These are phyloP conservation scores for Mycena olivaceomarginata DNA, from an alignment of 768 basidiomycete genomes.

Conservation along the genomic window DNA sequence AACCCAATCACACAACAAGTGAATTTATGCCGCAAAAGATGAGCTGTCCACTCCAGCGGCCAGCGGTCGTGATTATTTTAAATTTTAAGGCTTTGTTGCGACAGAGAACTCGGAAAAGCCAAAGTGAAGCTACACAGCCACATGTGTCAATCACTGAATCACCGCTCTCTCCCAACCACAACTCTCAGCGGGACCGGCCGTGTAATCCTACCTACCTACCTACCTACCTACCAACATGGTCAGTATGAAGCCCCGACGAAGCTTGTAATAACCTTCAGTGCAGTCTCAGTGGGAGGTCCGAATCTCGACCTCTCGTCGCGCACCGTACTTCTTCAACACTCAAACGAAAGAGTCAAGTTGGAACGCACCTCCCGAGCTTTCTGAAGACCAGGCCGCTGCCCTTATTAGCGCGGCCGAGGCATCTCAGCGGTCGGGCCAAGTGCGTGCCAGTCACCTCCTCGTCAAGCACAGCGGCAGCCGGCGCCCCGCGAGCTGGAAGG, in stretches of 20 bases:
- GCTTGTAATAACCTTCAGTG: not conserved
- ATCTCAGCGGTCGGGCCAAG: constrained; percentile 68
- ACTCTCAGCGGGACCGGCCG: too few relatives aligned
- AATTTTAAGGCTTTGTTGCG: too few relatives aligned
- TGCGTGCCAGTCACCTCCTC: constrained; percentile 96
- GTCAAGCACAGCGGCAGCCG: constrained; percentile 93
- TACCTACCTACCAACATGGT: too few relatives aligned
- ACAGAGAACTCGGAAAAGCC: not conserved
- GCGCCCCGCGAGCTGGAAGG: constrained; percentile 90
- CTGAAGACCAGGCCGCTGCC: constrained; percentile 73
- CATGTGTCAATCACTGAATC: not conserved
- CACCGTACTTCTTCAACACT: constrained; percentile 94
- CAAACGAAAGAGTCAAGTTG: constrained; percentile 84
- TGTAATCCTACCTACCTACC: too few relatives aligned
- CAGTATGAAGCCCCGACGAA: constrained; percentile 8
- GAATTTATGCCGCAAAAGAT: too few relatives aligned
- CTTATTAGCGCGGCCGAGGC: constrained; percentile 83
- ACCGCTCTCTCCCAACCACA: not conserved
- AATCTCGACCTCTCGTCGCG: constrained; percentile 83
- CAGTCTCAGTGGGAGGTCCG: constrained; percentile 87
- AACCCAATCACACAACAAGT: too few relatives aligned
- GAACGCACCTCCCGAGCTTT: constrained; percentile 81
- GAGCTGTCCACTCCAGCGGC: too few relatives aligned
- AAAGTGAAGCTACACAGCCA: not conserved
- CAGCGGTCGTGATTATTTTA: too few relatives aligned